phyloP scores from a whole-genome alignment of 768 basidiomycete genomes.

The Ramaria rubella region DNA sequence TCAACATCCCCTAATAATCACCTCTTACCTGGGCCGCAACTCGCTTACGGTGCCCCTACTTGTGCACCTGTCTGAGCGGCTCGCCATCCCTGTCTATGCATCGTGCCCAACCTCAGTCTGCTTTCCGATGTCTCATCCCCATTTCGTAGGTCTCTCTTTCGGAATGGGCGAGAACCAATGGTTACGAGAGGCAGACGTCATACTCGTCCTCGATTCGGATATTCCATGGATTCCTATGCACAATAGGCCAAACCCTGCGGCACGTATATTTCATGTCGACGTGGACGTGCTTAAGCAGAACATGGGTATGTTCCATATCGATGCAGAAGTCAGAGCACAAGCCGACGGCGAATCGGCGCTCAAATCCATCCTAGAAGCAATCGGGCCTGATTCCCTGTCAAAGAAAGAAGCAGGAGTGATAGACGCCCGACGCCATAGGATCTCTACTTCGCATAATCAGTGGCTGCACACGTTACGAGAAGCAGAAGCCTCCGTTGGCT shows the following conservation, averaged over 20 bases:
- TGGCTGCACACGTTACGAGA: conserved; percentile 20
- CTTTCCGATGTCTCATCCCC: conserved; percentile 51
- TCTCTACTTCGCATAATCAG: conserved; percentile 11
- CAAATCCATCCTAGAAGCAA: conserved; percentile 37
- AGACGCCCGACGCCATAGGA: conserved; percentile 18
- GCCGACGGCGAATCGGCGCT: conserved; percentile 51
- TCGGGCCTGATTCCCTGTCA: conserved; percentile 14
- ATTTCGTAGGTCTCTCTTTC: conserved; percentile 47
- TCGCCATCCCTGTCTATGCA: conserved; percentile 50
- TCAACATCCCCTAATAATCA: conserved; percentile 54
- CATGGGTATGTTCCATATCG: conserved; percentile 44
- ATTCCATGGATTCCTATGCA: conserved; percentile 57
- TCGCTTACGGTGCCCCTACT: conserved; percentile 40
- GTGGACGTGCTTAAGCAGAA: conserved; percentile 52
- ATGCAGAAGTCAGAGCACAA: conserved; percentile 51
- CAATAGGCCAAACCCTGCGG: conserved; percentile 32
- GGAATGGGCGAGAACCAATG: conserved; percentile 40
- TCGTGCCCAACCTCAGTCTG: conserved; percentile 46
- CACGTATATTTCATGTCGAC: conserved; percentile 55
- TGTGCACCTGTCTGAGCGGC: conserved; percentile 38
- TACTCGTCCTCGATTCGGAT: conserved; percentile 60
- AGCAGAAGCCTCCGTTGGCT: conserved; percentile 26
- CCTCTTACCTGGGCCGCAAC: conserved; percentile 56
- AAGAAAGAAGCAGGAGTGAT: neutral
- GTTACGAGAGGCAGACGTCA: conserved; percentile 50